Percentiles rank a stretch among this genome's conserved stretches.
These are phyloP conservation scores for Saccharum officinarum DNA, from an alignment of 176 grass and related monocot genomes.

Conservation along the genomic window DNA sequence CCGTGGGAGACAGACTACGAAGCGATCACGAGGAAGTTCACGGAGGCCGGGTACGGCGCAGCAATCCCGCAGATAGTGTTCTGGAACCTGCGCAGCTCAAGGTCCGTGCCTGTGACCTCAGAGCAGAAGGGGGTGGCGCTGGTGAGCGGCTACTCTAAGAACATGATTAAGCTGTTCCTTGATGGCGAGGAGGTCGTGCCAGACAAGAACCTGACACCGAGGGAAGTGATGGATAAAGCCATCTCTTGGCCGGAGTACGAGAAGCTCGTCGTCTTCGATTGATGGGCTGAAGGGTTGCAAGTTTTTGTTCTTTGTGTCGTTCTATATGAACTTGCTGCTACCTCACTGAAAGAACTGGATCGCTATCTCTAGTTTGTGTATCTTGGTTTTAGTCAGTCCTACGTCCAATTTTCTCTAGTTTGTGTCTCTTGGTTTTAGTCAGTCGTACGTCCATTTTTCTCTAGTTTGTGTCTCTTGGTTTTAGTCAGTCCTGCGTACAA, in stretches of 20 bases:
- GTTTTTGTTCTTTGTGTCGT: not conserved
- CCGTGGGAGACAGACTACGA: constrained; percentile 80
- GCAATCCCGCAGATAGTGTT: constrained; percentile 69
- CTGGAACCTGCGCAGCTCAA: constrained; percentile 65
- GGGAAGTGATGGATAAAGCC: constrained; percentile 54
- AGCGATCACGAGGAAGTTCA: constrained; percentile 61
- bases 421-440: too few relatives aligned
- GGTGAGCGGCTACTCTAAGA: constrained; percentile 82
- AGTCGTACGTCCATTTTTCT: too few relatives aligned
- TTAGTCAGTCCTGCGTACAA: not conserved
- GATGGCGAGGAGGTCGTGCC: constrained; percentile 27
- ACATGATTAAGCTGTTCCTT: constrained; percentile 72
- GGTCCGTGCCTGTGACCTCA: constrained; percentile 43
- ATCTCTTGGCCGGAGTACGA: constrained; percentile 52
- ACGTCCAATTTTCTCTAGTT: too few relatives aligned
- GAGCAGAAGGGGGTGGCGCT: constrained; percentile 63
- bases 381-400: too few relatives aligned
- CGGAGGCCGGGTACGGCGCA: constrained; percentile 50
- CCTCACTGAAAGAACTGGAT: not conserved
- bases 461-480: too few relatives aligned
- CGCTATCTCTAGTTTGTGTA: too few relatives aligned
- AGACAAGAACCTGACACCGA: constrained; percentile 13
- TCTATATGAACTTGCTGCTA: not conserved
- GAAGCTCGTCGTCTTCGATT: constrained; percentile 41
- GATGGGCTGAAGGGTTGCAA: not conserved